phyloP scores from a whole-genome alignment of 176 grass and related monocot species.

The Hyparrhenia diplandra region DNA sequence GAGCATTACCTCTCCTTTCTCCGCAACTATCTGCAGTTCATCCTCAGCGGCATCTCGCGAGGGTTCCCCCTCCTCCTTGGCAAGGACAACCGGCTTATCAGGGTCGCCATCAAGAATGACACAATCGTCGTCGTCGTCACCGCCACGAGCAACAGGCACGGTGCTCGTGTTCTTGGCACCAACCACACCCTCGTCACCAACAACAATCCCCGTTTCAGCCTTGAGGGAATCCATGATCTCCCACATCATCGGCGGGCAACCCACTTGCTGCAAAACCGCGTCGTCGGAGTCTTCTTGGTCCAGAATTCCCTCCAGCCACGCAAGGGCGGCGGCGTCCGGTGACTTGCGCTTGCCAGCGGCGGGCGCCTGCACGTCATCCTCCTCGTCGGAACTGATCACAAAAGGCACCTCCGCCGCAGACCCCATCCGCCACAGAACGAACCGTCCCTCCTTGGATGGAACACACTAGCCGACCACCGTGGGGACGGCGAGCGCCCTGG shows the following conservation, averaged over 20 bases:
- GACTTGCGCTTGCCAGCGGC: too few relatives aligned
- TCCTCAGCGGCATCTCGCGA: constrained; percentile 31
- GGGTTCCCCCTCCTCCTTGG: constrained; percentile 11
- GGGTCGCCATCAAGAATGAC: constrained; percentile 58
- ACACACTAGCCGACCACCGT: not conserved
- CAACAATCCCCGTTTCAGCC: not conserved
- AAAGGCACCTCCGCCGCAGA: too few relatives aligned
- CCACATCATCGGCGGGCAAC: too few relatives aligned
- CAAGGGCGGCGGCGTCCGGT: too few relatives aligned
- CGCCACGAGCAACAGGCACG: not conserved
- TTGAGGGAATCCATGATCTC: constrained; percentile 6
- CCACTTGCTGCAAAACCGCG: too few relatives aligned
- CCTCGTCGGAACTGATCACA: too few relatives aligned
- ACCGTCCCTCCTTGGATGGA: not conserved
- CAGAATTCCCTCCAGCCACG: too few relatives aligned
- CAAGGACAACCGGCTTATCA: constrained; percentile 24
- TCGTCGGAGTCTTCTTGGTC: too few relatives aligned
- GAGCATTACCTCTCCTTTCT: constrained; percentile 74
- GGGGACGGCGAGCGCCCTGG: not conserved
- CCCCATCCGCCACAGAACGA: too few relatives aligned
- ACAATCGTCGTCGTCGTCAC: constrained; percentile 43
- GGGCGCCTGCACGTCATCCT: too few relatives aligned
- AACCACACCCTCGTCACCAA: not conserved
- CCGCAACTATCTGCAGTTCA: constrained; percentile 64
- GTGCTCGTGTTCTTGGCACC: not conserved